phyloP scores from a whole-genome alignment of 176 grass and related monocot species.

The Phoenix roebelenii region DNA sequence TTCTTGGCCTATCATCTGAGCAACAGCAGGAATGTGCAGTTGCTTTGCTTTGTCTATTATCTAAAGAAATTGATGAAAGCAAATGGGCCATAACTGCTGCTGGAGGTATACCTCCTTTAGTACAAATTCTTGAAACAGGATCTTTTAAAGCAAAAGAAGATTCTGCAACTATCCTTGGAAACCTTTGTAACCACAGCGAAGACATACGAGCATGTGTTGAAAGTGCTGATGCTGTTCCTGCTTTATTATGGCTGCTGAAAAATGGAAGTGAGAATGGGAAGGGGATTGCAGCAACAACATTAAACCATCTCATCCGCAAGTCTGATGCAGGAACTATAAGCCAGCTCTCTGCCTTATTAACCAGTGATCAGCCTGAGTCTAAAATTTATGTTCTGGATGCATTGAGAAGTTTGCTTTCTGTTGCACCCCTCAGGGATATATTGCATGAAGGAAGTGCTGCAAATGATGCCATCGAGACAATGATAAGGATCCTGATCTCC shows the following conservation, averaged over 20 bases:
- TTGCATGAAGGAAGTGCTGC: slow-evolving; percentile 96
- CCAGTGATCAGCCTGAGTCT: slow-evolving; percentile 92
- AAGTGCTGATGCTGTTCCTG: slow-evolving; percentile 96
- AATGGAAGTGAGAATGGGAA: slow-evolving; percentile 97
- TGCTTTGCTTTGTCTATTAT: slow-evolving; percentile 81
- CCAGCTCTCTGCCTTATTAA: slow-evolving; percentile 88
- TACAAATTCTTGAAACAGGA: slow-evolving; percentile 98
- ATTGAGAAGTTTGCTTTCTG: slow-evolving; percentile 93
- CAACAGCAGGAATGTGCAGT: slow-evolving; percentile 99
- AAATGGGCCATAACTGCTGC: slow-evolving; percentile 99
- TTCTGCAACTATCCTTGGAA: slow-evolving; percentile 96
- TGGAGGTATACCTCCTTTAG: slow-evolving; percentile 99
- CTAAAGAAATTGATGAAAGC: slow-evolving; percentile 98
- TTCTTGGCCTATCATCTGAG: slow-evolving; percentile 97
- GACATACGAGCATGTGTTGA: slow-evolving; percentile 99
- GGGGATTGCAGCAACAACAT: slow-evolving; percentile 96
- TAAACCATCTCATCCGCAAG: slow-evolving; percentile 97
- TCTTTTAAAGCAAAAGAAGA: slow-evolving; percentile 99
- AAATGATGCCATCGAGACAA: slow-evolving; percentile 94
- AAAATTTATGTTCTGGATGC: slow-evolving; percentile 98
- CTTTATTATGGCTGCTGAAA: slow-evolving; percentile 98
- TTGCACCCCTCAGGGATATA: slow-evolving; percentile 88
- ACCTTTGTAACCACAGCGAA: slow-evolving; percentile 98
- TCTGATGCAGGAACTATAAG: slow-evolving; percentile 97
- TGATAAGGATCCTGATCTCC: slow-evolving; percentile 89